phyloP scores from a whole-genome alignment of 1,284 basidiomycete genomes.

The Kalmanozyma brasiliensis region DNA sequence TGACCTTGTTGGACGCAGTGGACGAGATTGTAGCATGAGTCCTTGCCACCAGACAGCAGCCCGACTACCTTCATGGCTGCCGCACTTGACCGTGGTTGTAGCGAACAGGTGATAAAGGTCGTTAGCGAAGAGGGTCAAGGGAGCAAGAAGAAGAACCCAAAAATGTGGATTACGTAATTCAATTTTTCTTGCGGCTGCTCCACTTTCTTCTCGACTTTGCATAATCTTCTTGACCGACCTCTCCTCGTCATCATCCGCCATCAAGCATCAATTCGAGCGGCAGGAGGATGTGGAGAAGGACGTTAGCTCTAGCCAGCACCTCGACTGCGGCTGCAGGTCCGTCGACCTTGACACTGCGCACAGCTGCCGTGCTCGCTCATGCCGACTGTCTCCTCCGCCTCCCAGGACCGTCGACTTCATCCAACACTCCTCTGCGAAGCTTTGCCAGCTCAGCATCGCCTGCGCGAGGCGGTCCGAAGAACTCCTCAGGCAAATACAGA shows the following conservation, averaged over 20 bases:
- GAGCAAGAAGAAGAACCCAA: not conserved
- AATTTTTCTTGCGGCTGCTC: slow-evolving; percentile 11
- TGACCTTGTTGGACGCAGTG: slow-evolving; percentile 90
- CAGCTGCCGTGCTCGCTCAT: not conserved
- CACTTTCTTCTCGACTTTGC: slow-evolving; percentile 15
- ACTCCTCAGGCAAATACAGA: slow-evolving; percentile 3
- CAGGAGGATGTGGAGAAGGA: slow-evolving; percentile 22
- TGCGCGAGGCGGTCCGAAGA: too few species aligned
- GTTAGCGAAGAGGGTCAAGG: not conserved
- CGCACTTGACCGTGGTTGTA: not conserved
- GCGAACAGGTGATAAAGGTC: not conserved
- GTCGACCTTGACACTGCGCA: slow-evolving; percentile 3
- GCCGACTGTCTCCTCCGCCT: slow-evolving; percentile 7
- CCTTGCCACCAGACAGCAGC: slow-evolving; percentile 95
- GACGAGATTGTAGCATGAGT: slow-evolving; percentile 94
- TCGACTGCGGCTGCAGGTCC: slow-evolving; percentile 13
- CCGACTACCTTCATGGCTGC: slow-evolving; percentile 88
- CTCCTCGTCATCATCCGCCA: slow-evolving; percentile 1
- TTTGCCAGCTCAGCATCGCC: slow-evolving; percentile 7
- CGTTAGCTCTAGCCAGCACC: slow-evolving; percentile 9
- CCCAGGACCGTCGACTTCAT: slow-evolving; percentile 2
- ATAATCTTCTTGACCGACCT: not conserved
- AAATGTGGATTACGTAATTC: slow-evolving; percentile 24
- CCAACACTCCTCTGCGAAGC: not conserved
- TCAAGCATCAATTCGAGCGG: not conserved